Conservation (phyloP, 2,329 filamentous ascomycete species). For the Epicoccum sorghinum region DNA sequence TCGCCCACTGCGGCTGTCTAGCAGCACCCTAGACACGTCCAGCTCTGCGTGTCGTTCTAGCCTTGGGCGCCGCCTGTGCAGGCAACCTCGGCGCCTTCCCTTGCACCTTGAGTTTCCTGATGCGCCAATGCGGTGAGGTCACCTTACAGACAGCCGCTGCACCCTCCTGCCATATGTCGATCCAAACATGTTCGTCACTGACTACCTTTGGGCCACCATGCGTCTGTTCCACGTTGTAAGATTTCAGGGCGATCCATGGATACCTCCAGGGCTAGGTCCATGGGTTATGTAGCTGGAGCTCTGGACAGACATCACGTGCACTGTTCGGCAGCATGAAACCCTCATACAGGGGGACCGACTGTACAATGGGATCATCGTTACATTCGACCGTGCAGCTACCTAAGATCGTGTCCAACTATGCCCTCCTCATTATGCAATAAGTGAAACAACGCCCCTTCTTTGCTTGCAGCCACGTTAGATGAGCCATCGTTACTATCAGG, state of each 20-base stretch:
- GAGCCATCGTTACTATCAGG: slow-evolving; percentile 12
- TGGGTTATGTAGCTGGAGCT: too few species aligned
- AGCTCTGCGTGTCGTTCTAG: slow-evolving; percentile 15
- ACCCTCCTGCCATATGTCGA: slow-evolving; percentile 1
- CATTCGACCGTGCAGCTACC: slow-evolving; percentile 17
- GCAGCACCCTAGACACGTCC: slow-evolving; percentile 1
- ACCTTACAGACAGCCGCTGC: slow-evolving; percentile 3
- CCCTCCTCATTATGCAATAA: slow-evolving; percentile 40
- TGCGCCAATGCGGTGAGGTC: slow-evolving; percentile 16
- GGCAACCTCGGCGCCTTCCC: slow-evolving; percentile 19
- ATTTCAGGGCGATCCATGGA: not conserved
- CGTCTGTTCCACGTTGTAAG: not conserved
- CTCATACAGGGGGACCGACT: not conserved
- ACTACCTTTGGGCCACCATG: too few species aligned
- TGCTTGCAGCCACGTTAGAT: slow-evolving; percentile 12
- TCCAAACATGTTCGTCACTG: not conserved
- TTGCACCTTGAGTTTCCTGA: slow-evolving; percentile 14
- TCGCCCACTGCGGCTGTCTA: not conserved
- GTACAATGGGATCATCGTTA: slow-evolving; percentile 13
- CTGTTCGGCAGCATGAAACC: not conserved
- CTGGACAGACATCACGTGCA: not conserved
- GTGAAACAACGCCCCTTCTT: slow-evolving; percentile 33
- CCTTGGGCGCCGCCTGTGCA: slow-evolving; percentile 15
- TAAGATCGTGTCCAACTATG: slow-evolving; percentile 15
- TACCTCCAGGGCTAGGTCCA: not conserved